Conservation (phyloP, 352 stramenopile species). For the Globisporangium uncinulatum region DNA sequence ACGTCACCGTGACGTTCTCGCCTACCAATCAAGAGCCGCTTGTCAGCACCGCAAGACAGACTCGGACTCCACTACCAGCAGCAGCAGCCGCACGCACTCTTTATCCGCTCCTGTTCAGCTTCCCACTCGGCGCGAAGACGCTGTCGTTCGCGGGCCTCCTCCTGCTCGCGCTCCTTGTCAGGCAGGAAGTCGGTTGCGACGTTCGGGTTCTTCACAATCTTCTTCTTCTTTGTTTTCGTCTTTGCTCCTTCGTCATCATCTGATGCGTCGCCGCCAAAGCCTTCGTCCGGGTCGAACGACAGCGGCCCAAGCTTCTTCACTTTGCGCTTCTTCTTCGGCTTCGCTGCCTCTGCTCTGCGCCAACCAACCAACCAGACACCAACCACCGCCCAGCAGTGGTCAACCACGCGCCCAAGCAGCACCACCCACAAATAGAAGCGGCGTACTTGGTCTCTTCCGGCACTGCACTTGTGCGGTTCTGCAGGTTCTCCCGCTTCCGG, state of each 20-base stretch:
- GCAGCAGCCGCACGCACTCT: slow-evolving; percentile 43
- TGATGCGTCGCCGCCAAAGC: slow-evolving; percentile 37
- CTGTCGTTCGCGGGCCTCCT: slow-evolving; percentile 70
- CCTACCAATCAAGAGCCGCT: slow-evolving; percentile 23
- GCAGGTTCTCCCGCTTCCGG: slow-evolving; percentile 77
- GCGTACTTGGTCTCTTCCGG: slow-evolving; percentile 25
- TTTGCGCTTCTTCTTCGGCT: slow-evolving; percentile 77
- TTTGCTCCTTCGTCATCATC: slow-evolving; percentile 10
- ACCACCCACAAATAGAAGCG: not conserved
- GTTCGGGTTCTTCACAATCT: slow-evolving; percentile 89
- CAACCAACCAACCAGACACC: not conserved
- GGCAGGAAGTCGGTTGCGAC: slow-evolving; percentile 95
- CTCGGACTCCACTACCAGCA: no score
- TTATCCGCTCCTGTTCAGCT: slow-evolving; percentile 90
- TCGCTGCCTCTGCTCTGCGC: slow-evolving; percentile 30
- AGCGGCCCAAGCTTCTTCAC: slow-evolving; percentile 69
- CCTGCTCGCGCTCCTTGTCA: slow-evolving; percentile 88
- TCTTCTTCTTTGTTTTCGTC: slow-evolving; percentile 25
- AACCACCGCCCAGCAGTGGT: not conserved
- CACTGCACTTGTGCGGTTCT: slow-evolving; percentile 29
- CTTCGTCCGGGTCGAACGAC: slow-evolving; percentile 80
- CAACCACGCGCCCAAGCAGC: not conserved
- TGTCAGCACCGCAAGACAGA: not conserved
- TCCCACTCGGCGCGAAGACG: slow-evolving; percentile 91
- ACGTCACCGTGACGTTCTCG: slow-evolving; percentile 93